Base-by-base conservation (phyloP, 306 rosid genomes). In the Acmispon strigosus region DNA sequence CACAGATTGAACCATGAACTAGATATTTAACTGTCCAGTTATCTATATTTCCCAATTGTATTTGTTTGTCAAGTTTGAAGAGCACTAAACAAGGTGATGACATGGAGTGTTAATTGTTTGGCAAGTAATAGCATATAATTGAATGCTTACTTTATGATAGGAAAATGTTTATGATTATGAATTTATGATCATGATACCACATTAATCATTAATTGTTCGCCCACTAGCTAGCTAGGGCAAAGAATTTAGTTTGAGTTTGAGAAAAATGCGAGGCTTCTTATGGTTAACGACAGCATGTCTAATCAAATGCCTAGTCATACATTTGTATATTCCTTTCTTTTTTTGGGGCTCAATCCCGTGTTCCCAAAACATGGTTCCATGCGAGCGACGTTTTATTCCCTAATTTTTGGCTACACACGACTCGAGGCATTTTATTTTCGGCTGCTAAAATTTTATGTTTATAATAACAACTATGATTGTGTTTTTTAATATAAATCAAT, bases 251-350 rank as follows among this genome's bases (percentile, higher is more conserved):
- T 50, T 66, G 27, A 48, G 72, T 65, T 66, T 43, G 48, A 27
- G 63, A 66, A 39, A 27, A 72, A 66, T 54, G 58, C 70, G 44
- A 59, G 52, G 17, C 64, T 22, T 54, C 32, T 61, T 63, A 69
- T 45, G 80, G 69, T 55, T 68, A 76, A 39, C 81, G 36, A 57
- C 48, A 70, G 13, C 6, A 48, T 50, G 75, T 58, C 69, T 36
- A 76, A 62, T 66, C 62, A 68, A 76, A 49, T 76, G 69, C 61
- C 12, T 9, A 66, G 69, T 48, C 69, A 20, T 36, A 58, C 41
- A 53, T 29, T 65, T 58, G 51, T 45, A 44, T 57, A 56, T 76
- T 76, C 67, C 53, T 66, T 66, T 68, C 75, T 76, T 69, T 76
- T 50, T 76, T 4, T 19, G 69, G 13, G 60, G 71, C 36, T 68